These are phyloP conservation scores for Leucoagaricus sp. DNA, from an alignment of 1,284 basidiomycete species.

Conservation along the genomic window DNA sequence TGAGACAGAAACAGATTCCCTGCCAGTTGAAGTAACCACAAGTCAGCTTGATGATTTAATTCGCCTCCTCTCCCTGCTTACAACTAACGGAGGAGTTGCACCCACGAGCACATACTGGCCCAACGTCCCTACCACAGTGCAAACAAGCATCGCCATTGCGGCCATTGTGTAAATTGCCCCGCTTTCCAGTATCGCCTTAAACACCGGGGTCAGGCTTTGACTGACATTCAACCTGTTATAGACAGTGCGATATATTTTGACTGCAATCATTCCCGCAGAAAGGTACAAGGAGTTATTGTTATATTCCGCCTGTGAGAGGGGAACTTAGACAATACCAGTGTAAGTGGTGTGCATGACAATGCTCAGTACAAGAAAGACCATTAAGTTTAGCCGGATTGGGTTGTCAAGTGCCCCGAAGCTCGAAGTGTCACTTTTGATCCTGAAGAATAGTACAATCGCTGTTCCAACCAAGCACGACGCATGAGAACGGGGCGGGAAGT, in stretches of 20 bases:
- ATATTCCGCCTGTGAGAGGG: not conserved
- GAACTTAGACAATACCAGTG: not conserved
- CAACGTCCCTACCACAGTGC: not conserved
- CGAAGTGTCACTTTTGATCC: too few species aligned
- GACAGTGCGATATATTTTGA: not conserved
- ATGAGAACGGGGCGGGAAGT: not conserved
- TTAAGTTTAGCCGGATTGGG: too few species aligned
- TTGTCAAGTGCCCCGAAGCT: too few species aligned
- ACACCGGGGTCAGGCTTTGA: not conserved
- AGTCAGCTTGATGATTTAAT: too few species aligned
- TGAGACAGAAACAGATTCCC: constrained; percentile 5
- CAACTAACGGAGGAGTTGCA: not conserved
- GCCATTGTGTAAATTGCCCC: not conserved
- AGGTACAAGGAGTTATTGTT: not conserved
- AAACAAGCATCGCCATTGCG: not conserved
- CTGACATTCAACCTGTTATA: not conserved
- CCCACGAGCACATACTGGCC: not conserved
- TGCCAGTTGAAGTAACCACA: not conserved
- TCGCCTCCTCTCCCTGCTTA: too few species aligned
- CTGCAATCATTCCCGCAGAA: not conserved
- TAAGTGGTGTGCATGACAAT: not conserved
- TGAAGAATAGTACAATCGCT: not conserved
- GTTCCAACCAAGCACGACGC: not conserved
- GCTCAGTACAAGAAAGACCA: not conserved
- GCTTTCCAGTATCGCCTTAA: not conserved